Evolutionary conservation across 805 yeast genomes (phyloP), one percentile per base, ranked within the genome.

Genomic region (Scheffersomyces coipomensis): DNA sequence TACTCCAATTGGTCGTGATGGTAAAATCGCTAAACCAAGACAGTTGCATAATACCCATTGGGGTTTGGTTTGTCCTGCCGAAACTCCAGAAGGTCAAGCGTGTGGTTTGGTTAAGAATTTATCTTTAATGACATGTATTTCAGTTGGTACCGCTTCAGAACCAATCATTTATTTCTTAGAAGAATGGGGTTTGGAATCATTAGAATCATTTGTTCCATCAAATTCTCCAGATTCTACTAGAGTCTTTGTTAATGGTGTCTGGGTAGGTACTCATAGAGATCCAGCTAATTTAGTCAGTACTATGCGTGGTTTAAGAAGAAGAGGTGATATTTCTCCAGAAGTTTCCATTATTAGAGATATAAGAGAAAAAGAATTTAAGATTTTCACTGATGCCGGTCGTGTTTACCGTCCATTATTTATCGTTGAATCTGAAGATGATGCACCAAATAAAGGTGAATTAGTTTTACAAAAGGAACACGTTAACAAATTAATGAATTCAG

Each of bases 41-140:
- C 99, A 93, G 72, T 77, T 93, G 58, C 99, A 93, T 72, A 93
- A 93, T 65, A 93, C 99, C 22, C 99, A 93, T 70, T 93, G 99
- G 99, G 99, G 99, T 58, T 78, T 93, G 55, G 98, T 93, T 33
- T 93, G 99, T 71, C 99, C 99, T 37, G 99, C 99, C 18, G 99
- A 93, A 68, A 93, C 99, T 13, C 99, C 99, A 3, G 99, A 93
- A 74, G 99, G 99, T 59, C 99, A 93, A 72, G 99, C 99, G 25
- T 93, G 99, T 85, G 99, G 99, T 59, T 76, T 93, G 65, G 99
- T 93, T 39, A 93, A 93, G 73, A 93, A 93, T 66, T 74, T 93
- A 61, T 90, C 98, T 1, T 72, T 93, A 51, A 90, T 93, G 98
- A 81, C 98, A 1, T 89, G 97, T 74, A 89, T 93, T 37, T 91